Evolutionary conservation across 2,329 filamentous ascomycete genomes (phyloP).

Genomic region (Epichloe hybrida): DNA sequence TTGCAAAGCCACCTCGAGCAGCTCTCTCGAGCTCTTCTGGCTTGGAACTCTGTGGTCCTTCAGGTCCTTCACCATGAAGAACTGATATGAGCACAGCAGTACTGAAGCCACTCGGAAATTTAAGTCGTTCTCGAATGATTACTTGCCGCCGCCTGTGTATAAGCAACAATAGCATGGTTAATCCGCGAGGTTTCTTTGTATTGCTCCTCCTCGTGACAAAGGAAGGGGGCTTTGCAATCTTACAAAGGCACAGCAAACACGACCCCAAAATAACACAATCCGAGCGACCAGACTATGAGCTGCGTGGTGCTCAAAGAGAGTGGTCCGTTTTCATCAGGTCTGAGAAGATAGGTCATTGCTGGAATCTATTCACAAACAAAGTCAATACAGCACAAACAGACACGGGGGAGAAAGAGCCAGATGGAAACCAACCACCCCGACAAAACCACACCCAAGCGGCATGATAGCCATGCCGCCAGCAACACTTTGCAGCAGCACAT

Average conservation of each 20-base stretch:
- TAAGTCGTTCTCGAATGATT: conserved; percentile 81
- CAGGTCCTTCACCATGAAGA: conserved; percentile 52
- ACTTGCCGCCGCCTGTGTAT: conserved; percentile 60
- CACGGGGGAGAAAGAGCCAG: neutral
- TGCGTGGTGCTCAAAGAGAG: conserved; percentile 60
- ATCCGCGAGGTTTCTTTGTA: too few relatives aligned
- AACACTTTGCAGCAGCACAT: conserved; percentile 91
- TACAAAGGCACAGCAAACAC: conserved; percentile 85
- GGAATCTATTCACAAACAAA: conserved; percentile 43
- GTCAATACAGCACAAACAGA: conserved; percentile 3
- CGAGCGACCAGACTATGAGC: conserved; percentile 79
- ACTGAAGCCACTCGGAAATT: conserved; percentile 90
- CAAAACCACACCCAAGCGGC: conserved; percentile 90
- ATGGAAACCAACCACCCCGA: conserved; percentile 54
- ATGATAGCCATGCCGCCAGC: conserved; percentile 93
- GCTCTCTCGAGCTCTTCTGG: conserved; percentile 22
- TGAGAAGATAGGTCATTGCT: conserved; percentile 76
- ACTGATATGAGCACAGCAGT: conserved; percentile 89
- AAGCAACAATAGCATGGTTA: neutral
- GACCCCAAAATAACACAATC: conserved; percentile 91
- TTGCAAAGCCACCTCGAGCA: conserved; percentile 28
- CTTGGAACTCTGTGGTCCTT: conserved; percentile 20
- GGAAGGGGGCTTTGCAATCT: conserved; percentile 10
- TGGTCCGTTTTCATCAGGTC: conserved; percentile 64
- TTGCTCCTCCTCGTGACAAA: neutral